Evolutionary conservation across 1,139 yeast species (phyloP).

Genomic region (Protomyces gravidus): DNA sequence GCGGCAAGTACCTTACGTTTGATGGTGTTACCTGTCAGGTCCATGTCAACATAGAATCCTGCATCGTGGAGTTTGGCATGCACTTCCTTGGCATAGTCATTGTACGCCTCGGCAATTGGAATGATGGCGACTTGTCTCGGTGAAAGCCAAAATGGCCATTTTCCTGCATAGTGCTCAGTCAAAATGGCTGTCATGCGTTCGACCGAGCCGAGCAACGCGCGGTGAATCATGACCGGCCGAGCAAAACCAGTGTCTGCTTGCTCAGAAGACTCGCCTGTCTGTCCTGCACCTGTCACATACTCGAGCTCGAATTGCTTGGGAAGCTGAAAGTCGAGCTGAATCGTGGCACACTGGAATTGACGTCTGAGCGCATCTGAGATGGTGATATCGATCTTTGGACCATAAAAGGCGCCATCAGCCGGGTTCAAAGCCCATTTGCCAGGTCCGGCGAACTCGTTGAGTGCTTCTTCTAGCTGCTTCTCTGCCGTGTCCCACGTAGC

Average conservation of each 20-base stretch:
- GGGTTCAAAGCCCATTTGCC: conserved; percentile 65
- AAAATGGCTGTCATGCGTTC: conserved; percentile 89
- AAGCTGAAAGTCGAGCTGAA: conserved; percentile 90
- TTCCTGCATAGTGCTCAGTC: conserved; percentile 85
- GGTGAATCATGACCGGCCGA: conserved; percentile 85
- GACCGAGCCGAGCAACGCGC: conserved; percentile 92
- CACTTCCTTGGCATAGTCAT: conserved; percentile 52
- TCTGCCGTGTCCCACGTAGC: conserved; percentile 87
- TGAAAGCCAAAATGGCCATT: conserved; percentile 97
- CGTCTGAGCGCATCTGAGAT: conserved; percentile 78
- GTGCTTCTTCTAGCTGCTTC: conserved; percentile 58
- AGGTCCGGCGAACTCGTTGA: conserved; percentile 48
- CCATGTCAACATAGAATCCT: conserved; percentile 67
- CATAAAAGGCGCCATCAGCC: conserved; percentile 98
- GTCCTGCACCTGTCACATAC: conserved; percentile 51
- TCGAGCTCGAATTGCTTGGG: conserved; percentile 77
- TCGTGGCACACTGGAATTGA: conserved; percentile 91
- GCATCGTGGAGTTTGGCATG: conserved; percentile 52
- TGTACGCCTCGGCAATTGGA: conserved; percentile 66
- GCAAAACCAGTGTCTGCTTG: conserved; percentile 37
- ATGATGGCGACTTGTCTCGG: conserved; percentile 89
- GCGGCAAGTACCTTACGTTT: conserved; percentile 74
- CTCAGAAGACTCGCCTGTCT: conserved; percentile 17
- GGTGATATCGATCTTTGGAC: conserved; percentile 82
- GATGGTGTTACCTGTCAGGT: conserved; percentile 64